Percentiles rank a stretch among this genome's conserved stretches.
These are phyloP conservation scores for Chrysanthemum makinoi DNA, from an alignment of 129 eudicot species.

Conservation along the genomic window DNA sequence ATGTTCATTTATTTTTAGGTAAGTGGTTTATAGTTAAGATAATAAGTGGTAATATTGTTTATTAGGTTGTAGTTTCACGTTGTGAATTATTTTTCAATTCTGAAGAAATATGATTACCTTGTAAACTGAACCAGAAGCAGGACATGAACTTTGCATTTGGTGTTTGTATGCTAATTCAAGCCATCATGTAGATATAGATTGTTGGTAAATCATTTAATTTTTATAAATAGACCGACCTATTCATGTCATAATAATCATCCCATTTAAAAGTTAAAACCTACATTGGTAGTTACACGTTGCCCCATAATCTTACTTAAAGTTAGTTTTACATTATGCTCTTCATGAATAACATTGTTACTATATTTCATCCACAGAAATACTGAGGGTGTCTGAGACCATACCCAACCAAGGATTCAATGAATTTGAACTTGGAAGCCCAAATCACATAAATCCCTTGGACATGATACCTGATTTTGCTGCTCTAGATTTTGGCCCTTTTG, in stretches of 20 bases:
- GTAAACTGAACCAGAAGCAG: no score
- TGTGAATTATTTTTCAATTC: no score
- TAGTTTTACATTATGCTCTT: not conserved
- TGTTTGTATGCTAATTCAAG: constrained; percentile 8
- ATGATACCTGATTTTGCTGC: constrained; percentile 44
- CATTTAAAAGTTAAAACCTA: not conserved
- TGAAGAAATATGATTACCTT: no score
- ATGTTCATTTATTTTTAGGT: not conserved
- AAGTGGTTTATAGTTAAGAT: not conserved
- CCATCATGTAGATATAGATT: not conserved
- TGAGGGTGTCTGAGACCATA: constrained; percentile 50
- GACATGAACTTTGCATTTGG: not conserved
- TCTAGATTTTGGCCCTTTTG: constrained; percentile 42
- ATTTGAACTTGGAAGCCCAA: constrained; percentile 69
- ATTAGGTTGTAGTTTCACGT: no score
- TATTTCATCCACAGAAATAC: constrained; percentile 45
- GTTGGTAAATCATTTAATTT: not conserved
- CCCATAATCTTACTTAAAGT: not conserved
- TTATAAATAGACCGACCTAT: not conserved
- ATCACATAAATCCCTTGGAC: constrained; percentile 41
- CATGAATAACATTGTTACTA: constrained; percentile 3
- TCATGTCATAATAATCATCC: not conserved
- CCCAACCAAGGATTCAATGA: constrained; percentile 52
- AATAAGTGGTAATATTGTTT: no score
- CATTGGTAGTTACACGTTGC: not conserved